phyloP scores from a whole-genome alignment of 192 early-diverging fungal species.

The Dissophora ornata region DNA sequence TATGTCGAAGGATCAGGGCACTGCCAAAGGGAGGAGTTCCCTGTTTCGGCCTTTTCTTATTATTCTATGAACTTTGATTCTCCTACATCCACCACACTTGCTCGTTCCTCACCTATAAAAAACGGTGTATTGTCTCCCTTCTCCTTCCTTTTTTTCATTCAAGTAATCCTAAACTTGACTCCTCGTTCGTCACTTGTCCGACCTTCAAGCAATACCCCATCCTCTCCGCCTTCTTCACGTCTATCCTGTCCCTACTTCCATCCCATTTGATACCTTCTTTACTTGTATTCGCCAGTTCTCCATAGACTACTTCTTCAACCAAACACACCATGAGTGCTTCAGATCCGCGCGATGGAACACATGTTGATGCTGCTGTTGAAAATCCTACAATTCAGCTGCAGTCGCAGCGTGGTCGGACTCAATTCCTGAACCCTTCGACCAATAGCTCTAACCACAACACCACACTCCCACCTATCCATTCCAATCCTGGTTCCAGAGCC shows the following conservation, averaged over 20 bases:
- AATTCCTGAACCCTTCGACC: background rate
- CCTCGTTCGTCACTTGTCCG: background rate
- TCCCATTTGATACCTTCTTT: background rate
- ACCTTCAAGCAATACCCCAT: background rate
- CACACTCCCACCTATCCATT: constrained; percentile 3
- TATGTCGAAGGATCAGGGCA: too few species aligned
- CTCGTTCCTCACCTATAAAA: constrained; percentile 5
- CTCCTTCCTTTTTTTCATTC: background rate
- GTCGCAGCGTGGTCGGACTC: constrained; percentile 22
- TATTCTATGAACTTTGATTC: too few species aligned
- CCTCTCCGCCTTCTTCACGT: background rate
- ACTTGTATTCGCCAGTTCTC: background rate
- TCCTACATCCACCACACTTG: background rate
- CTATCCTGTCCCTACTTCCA: background rate
- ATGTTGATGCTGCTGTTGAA: background rate
- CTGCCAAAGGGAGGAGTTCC: too few species aligned
- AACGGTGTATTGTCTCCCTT: background rate
- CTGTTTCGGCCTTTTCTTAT: background rate
- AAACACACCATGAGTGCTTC: background rate
- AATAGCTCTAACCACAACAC: background rate
- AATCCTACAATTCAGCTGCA: too few species aligned
- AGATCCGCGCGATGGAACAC: background rate
- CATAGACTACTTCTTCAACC: background rate
- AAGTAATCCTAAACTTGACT: background rate
- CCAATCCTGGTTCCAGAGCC: constrained; percentile 21